Base-by-base conservation (phyloP, 352 stramenopile genomes). In the Lagenidium giganteum region DNA sequence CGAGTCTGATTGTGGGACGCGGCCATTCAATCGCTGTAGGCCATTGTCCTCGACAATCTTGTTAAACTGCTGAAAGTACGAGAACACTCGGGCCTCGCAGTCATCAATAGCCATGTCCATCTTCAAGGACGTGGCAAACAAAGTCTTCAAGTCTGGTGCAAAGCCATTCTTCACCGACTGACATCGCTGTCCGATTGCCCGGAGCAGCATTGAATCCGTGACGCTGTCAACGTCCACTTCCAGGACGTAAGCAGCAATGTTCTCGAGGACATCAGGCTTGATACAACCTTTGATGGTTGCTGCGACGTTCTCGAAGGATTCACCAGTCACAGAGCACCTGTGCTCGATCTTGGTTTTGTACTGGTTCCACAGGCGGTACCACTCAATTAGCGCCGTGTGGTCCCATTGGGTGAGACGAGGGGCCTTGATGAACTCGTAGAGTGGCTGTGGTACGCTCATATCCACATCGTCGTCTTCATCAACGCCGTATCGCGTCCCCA, bases 51-150 rank as follows among this genome's bases (percentile, higher is more conserved):
- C 36, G 11, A 62, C 30, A 3, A 62, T 7, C 25, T 30, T 29
- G 20, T 62, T 32, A 24, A 62, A 50, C 20, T 32, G 23, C 5
- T 53, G 31, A 34, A 48, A 63, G 21, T 52, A 63, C 20, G 40
- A 52, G 1, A 23, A 21, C 13, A 57, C 42, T 2, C 42, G 25
- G 0, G 47, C 42, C 25, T 63, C 49, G 35, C 47, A 43, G 18
- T 57, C 54, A 12, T 27, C 14, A 20, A 51, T 43, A 1, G n/a
- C 8, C 21, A 63, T 21, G 22, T 60, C 30, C 41, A 51, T 31
- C 46, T 41, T 32, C 22, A 42, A 24, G n/a, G n/a, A n/a, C n/a
- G n/a, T n/a, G 30, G 30, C 39, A 14, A 49, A 31, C 4, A 49
- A 18, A n/a, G 32, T n/a, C 23, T 25, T 3, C 11, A 41, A 9